These are phyloP conservation scores for Vitis hybrid DNA, from an alignment of 177 flowering plant species.

Conservation along the genomic window DNA sequence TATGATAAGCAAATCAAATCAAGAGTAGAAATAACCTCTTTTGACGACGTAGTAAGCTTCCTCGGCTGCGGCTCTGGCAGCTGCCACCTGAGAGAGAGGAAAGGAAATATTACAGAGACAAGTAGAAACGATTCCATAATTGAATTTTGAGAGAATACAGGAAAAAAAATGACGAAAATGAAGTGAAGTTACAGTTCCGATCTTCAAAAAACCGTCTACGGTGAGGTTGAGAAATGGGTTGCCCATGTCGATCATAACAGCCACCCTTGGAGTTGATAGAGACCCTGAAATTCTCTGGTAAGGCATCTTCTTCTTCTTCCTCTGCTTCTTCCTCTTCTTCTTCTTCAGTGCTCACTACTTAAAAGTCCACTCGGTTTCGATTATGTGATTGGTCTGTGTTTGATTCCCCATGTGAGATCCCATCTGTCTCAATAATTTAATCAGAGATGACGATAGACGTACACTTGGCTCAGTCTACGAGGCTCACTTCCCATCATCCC, in stretches of 20 bases:
- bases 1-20: neutral
- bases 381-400: too few species aligned
- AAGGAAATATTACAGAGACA: neutral
- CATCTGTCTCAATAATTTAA: too few species aligned
- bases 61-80: constrained; percentile 31
- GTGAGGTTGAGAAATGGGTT: constrained; percentile 69
- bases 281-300: constrained; percentile 40
- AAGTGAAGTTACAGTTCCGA: constrained; percentile 56
- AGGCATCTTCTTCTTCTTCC: constrained; percentile 45
- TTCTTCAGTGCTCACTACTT: too few species aligned
- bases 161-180: neutral
- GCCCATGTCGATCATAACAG: constrained; percentile 65
- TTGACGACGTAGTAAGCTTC: constrained; percentile 36
- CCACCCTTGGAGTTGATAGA: constrained; percentile 53
- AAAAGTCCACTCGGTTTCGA: too few species aligned
- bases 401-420: too few species aligned
- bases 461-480: too few species aligned
- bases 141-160: neutral
- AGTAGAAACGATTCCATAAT: neutral
- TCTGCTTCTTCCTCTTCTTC: neutral
- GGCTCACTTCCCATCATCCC: too few species aligned
- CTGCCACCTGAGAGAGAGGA: constrained; percentile 51
- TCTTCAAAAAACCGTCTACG: constrained; percentile 87
- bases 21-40: constrained; percentile 35
- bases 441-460: too few species aligned